These are phyloP conservation scores for Calycina herbarum DNA, from an alignment of 2,329 filamentous ascomycete species.

Conservation along the genomic window DNA sequence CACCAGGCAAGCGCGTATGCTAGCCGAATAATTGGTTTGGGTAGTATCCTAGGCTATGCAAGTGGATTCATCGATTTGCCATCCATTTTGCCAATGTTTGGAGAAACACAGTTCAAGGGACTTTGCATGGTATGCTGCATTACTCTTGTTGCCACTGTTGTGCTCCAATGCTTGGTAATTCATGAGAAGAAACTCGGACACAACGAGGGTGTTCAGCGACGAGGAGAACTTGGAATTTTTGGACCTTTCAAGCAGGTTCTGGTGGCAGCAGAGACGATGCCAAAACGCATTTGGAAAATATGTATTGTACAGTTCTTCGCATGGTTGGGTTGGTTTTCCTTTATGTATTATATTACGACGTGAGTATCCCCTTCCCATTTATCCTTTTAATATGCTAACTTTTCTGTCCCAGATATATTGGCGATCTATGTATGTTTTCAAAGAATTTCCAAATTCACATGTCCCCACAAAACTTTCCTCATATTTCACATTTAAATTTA, in stretches of 20 bases:
- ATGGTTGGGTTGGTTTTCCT: constrained; percentile 39
- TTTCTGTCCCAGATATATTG: constrained; percentile 17
- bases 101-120: constrained; percentile 28
- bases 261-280: constrained; percentile 17
- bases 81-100: constrained; percentile 10
- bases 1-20: constrained; percentile 35
- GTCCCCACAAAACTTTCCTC: background rate
- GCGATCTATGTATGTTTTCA: constrained; percentile 13
- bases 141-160: constrained; percentile 19
- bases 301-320: constrained; percentile 32
- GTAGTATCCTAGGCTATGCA: constrained; percentile 37
- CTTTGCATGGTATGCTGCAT: constrained; percentile 24
- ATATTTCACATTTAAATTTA: background rate
- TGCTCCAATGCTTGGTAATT: constrained; percentile 20
- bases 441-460: background rate
- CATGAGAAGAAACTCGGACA: constrained; percentile 7
- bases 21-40: constrained; percentile 32
- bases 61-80: constrained; percentile 28
- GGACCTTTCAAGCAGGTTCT: constrained; percentile 9
- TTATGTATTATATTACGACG: constrained; percentile 38
- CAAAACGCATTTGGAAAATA: constrained; percentile 20
- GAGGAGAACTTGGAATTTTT: background rate
- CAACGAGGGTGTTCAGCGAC: background rate
- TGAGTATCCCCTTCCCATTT: constrained; percentile 20
- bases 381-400: constrained; percentile 1